Base-by-base conservation (phyloP, 495 filamentous ascomycete genomes). In the Cairneyella variabilis region DNA sequence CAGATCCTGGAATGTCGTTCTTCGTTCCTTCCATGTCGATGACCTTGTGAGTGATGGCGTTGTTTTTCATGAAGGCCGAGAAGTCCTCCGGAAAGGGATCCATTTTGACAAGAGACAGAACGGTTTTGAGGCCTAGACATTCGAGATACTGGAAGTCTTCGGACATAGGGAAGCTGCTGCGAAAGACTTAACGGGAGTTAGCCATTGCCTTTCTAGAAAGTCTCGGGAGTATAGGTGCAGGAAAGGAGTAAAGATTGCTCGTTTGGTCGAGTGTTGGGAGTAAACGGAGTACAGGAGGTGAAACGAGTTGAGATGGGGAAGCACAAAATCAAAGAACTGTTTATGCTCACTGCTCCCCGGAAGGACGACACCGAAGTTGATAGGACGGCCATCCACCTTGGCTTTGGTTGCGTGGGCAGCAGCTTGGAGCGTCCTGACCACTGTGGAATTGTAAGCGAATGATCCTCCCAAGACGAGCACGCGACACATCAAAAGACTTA, bases 61-160 rank as follows among this genome's bases (percentile, higher is more conserved):
- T 77, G 17, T 71, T 67, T 28, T 70, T 60, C 52, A 93, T 73
- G 58, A 91, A 95, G 1, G 68, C 49, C 26, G 66, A 53, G 60
- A 85, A 84, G 3, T 71, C 77, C 6, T 76, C 63, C 0, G 85
- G 77, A 52, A 77, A 73, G 23, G 41, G 41, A 2, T 82, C 75
- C 53, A 86, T 84, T 3, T 80, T 74, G 22, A 95, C 89, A 18
- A 95, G 72, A n/a, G 88, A 89, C 86, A 95, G 69, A 27, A 95
- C 79, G 21, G 83, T 90, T 69, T 84, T 88, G 51, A 95, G 67
- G 10, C 78, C 69, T 25, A 95, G 72, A 8, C 63, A 71, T 51
- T 76, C 71, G 34, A 95, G 69, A 51, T 85, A 88, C 6, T 68
- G 69, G 51, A 86, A 80, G 62, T 91, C 83, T 40, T 79, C 74